Evolutionary conservation across 1,139 yeast genomes (phyloP).

Genomic region (Arxiozyma heterogenica): DNA sequence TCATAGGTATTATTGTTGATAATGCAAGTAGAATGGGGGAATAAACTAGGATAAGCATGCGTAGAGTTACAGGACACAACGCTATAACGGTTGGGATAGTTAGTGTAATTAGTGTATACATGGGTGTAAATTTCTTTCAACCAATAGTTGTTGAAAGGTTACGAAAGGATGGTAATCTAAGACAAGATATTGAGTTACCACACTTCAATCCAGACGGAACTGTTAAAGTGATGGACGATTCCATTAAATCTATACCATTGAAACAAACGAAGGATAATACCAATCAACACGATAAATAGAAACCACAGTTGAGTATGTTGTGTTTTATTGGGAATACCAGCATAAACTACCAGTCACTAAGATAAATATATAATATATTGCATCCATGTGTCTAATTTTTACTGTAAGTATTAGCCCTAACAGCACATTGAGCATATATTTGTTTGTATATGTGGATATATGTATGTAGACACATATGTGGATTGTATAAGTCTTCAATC

Average conservation of each 20-base stretch:
- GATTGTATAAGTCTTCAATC: too few relatives aligned
- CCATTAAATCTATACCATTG: neutral
- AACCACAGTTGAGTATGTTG: neutral
- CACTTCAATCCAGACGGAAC: constrained; percentile 9
- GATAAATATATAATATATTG: too few relatives aligned
- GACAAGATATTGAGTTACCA: constrained; percentile 47
- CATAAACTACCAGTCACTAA: neutral
- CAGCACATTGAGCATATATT: too few relatives aligned
- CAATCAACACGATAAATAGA: neutral
- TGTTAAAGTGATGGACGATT: neutral
- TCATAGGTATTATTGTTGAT: neutral
- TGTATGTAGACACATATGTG: too few relatives aligned
- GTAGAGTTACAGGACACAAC: constrained; percentile 32
- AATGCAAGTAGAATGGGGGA: neutral
- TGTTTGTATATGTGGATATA: too few relatives aligned
- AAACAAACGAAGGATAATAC: neutral
- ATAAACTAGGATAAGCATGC: constrained; percentile 17
- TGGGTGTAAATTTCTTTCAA: constrained; percentile 61
- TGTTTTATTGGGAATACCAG: neutral
- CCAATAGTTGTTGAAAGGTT: constrained; percentile 65
- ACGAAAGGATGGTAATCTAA: constrained; percentile 55
- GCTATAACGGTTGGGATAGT: constrained; percentile 31
- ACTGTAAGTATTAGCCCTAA: neutral
- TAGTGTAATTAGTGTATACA: constrained; percentile 36
- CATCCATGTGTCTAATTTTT: neutral